phyloP scores from a whole-genome alignment of 1,284 basidiomycete genomes.

The Cystobasidium slooffiae region DNA sequence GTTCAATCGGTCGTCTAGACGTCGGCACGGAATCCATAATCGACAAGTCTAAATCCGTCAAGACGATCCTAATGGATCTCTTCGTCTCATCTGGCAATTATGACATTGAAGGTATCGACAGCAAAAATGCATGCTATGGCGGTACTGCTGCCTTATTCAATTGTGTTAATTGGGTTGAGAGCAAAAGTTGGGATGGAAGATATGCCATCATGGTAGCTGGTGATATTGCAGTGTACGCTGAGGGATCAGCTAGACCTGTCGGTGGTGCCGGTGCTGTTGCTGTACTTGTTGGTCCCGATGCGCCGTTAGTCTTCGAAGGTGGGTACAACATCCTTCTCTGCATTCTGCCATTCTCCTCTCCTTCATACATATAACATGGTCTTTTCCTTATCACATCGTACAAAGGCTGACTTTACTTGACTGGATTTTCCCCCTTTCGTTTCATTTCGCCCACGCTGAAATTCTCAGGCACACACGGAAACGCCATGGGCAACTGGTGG shows the following conservation, averaged over 20 bases:
- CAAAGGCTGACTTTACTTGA: constrained; percentile 6
- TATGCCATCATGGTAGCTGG: constrained; percentile 97
- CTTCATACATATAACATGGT: too few relatives aligned
- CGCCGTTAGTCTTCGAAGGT: constrained; percentile 94
- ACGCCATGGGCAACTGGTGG: constrained; percentile 96
- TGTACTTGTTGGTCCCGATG: constrained; percentile 93
- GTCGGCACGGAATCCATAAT: constrained; percentile 99
- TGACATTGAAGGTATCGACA: constrained; percentile 98
- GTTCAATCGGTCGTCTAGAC: constrained; percentile 93
- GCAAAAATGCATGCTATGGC: constrained; percentile 99
- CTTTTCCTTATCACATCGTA: constrained; percentile 2
- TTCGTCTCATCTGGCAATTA: constrained; percentile 89
- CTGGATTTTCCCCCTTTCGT: background rate
- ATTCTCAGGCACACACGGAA: constrained; percentile 92
- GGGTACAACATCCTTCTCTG: constrained; percentile 60
- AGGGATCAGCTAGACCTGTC: constrained; percentile 90
- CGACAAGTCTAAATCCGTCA: constrained; percentile 99
- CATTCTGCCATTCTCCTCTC: too few relatives aligned
- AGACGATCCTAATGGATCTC: constrained; percentile 98
- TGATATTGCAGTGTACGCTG: constrained; percentile 98
- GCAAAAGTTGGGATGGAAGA: constrained; percentile 95
- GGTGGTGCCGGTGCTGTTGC: constrained; percentile 96
- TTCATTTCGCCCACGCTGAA: too few relatives aligned
- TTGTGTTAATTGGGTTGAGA: constrained; percentile 90
- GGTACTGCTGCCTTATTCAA: constrained; percentile 98